phyloP scores from a whole-genome alignment of 768 basidiomycete species.

The Tulasnella sp. region DNA sequence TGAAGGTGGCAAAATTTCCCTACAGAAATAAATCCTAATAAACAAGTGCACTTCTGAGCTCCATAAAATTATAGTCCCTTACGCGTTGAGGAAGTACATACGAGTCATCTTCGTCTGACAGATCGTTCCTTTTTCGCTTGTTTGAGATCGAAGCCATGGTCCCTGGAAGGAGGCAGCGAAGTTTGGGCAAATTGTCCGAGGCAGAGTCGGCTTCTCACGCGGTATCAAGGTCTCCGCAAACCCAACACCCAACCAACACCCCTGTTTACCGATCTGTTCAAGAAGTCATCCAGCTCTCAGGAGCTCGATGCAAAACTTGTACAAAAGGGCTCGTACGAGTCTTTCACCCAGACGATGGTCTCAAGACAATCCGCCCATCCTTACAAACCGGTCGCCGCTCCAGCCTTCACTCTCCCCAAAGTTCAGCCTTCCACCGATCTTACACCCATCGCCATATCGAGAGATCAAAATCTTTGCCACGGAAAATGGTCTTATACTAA shows the following conservation, averaged over 20 bases:
- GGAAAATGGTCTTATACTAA: conserved; percentile 51
- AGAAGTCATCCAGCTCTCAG: not conserved
- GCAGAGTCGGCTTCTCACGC: not conserved
- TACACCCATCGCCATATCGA: conserved; percentile 65
- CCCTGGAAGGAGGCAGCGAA: not conserved
- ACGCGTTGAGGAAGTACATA: not conserved
- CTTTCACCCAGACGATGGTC: not conserved
- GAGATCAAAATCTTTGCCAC: conserved; percentile 52
- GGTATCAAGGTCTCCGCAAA: not conserved
- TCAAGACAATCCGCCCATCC: not conserved
- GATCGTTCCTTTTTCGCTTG: not conserved
- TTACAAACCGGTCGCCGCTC: not conserved
- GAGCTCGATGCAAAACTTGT: conserved; percentile 4
- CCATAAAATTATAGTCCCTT: not conserved
- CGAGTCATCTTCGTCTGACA: not conserved
- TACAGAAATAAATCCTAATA: not conserved
- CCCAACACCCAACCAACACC: not conserved
- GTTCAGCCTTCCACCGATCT: conserved; percentile 51
- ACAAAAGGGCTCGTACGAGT: not conserved
- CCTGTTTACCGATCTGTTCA: not conserved
- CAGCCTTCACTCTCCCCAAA: conserved; percentile 40
- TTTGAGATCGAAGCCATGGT: not conserved
- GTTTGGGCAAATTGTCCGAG: not conserved
- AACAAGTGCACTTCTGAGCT: not conserved
- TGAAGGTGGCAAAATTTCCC: not conserved